Evolutionary conservation across 2,329 filamentous ascomycete genomes (phyloP).

Genomic region (Clonostachys sp.): DNA sequence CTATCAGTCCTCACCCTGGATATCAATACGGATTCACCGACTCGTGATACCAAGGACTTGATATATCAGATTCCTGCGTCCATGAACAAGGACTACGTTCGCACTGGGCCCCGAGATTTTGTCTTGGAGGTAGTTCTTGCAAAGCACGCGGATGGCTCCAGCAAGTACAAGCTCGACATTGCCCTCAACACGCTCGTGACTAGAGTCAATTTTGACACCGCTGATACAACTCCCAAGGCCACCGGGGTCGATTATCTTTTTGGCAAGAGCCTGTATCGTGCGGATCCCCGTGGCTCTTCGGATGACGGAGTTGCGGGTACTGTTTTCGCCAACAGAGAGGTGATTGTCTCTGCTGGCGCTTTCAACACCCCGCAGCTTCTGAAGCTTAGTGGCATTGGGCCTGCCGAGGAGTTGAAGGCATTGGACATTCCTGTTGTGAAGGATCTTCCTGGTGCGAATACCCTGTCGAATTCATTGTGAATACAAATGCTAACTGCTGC

Average conservation of each 20-base stretch:
- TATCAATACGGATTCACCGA: slow-evolving; percentile 32
- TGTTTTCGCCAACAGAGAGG: slow-evolving; percentile 3
- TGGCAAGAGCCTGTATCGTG: slow-evolving; percentile 30
- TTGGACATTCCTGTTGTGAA: slow-evolving; percentile 42
- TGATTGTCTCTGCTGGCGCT: slow-evolving; percentile 24
- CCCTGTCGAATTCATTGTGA: background rate
- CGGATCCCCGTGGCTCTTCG: slow-evolving; percentile 26
- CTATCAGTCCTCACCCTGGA: slow-evolving; percentile 29
- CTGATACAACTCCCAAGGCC: slow-evolving; percentile 19
- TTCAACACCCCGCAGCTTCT: slow-evolving; percentile 29
- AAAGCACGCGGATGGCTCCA: slow-evolving; percentile 33
- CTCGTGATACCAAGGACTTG: slow-evolving; percentile 32
- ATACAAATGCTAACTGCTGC: background rate
- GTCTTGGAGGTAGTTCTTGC: slow-evolving; percentile 41
- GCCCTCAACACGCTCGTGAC: slow-evolving; percentile 30
- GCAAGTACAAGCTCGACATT: slow-evolving; percentile 31
- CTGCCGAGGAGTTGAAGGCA: slow-evolving; percentile 16
- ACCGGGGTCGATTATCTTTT: slow-evolving; percentile 32
- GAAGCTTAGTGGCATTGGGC: slow-evolving; percentile 28
- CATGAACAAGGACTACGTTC: slow-evolving; percentile 21
- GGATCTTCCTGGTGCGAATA: slow-evolving; percentile 37
- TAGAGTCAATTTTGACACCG: slow-evolving; percentile 7
- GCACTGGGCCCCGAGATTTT: slow-evolving; percentile 45
- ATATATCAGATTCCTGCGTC: slow-evolving; percentile 44
- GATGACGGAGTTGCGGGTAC: slow-evolving; percentile 1